Evolutionary conservation across 1,284 basidiomycete genomes (phyloP).

Genomic region (Schizophyllum amplum): DNA sequence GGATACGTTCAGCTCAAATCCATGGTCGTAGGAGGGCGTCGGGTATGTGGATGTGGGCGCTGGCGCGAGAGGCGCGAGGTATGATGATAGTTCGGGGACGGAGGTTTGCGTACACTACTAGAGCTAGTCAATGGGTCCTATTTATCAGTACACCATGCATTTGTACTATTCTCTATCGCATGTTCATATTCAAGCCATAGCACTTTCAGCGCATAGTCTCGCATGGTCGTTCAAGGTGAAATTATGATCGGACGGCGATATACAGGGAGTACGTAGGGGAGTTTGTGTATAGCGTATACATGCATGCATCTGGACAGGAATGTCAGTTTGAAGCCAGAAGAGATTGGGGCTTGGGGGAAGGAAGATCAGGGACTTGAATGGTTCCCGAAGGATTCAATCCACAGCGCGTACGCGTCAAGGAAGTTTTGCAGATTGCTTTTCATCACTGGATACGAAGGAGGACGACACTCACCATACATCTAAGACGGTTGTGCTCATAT

Average conservation of each 20-base stretch:
- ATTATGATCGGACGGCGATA: too few species aligned
- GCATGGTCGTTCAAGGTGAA: too few species aligned
- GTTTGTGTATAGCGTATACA: too few species aligned
- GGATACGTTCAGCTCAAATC: slow-evolving; percentile 18
- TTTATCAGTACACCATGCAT: not conserved
- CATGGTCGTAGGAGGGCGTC: slow-evolving; percentile 12
- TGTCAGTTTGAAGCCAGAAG: too few species aligned
- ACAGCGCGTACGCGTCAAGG: not conserved
- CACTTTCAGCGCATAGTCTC: too few species aligned
- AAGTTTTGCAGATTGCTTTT: not conserved
- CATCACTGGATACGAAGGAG: not conserved
- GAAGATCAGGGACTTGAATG: not conserved
- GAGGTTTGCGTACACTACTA: not conserved
- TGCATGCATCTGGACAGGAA: too few species aligned
- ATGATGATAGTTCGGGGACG: not conserved
- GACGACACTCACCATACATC: not conserved
- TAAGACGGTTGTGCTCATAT: not conserved
- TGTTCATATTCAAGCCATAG: too few species aligned
- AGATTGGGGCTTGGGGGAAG: too few species aligned
- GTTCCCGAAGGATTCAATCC: not conserved
- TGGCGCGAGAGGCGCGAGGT: not conserved
- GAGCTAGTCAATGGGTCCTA: not conserved
- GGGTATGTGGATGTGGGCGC: not conserved
- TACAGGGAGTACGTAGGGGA: too few species aligned
- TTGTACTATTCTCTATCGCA: not conserved